These are phyloP conservation scores for Cercospora berteroae DNA, from an alignment of 2,329 filamentous ascomycete species.

Conservation along the genomic window DNA sequence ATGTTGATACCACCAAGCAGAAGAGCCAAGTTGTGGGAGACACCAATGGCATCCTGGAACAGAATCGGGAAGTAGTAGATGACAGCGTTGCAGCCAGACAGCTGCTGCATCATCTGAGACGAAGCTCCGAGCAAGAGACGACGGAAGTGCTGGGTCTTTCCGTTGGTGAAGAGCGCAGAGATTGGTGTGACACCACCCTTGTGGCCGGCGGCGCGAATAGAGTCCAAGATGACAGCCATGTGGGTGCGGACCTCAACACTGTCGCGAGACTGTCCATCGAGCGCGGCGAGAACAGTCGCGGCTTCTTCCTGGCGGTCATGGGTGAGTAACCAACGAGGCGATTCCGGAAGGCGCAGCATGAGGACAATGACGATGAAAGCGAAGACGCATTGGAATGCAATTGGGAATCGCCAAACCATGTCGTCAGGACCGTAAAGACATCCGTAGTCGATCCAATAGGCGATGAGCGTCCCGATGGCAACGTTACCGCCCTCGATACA, in stretches of 20 bases:
- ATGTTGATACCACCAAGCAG: conserved; percentile 52
- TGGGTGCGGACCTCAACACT: conserved; percentile 58
- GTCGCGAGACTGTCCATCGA: conserved; percentile 50
- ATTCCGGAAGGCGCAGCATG: conserved; percentile 47
- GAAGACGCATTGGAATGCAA: conserved; percentile 54
- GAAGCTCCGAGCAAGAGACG: conserved; percentile 61
- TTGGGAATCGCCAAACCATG: conserved; percentile 53
- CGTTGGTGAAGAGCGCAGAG: conserved; percentile 58
- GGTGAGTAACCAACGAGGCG: conserved; percentile 47
- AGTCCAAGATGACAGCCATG: conserved; percentile 17
- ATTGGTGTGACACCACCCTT: conserved; percentile 44
- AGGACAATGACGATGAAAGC: conserved; percentile 46
- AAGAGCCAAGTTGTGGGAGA: conserved; percentile 43
- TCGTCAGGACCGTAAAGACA: conserved; percentile 39
- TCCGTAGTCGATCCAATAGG: conserved; percentile 54
- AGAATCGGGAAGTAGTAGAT: conserved; percentile 47
- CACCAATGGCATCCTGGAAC: conserved; percentile 52
- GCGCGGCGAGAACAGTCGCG: conserved; percentile 51
- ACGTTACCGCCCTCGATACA: conserved; percentile 58
- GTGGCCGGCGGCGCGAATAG: conserved; percentile 27
- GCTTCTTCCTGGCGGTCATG: conserved; percentile 48
- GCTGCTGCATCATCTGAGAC: conserved; percentile 62
- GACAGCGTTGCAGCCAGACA: conserved; percentile 52
- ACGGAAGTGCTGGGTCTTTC: conserved; percentile 65
- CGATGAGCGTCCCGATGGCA: conserved; percentile 52